These are phyloP conservation scores for Aspergillus brasiliensis DNA, from an alignment of 2,329 filamentous ascomycete genomes.

Conservation along the genomic window DNA sequence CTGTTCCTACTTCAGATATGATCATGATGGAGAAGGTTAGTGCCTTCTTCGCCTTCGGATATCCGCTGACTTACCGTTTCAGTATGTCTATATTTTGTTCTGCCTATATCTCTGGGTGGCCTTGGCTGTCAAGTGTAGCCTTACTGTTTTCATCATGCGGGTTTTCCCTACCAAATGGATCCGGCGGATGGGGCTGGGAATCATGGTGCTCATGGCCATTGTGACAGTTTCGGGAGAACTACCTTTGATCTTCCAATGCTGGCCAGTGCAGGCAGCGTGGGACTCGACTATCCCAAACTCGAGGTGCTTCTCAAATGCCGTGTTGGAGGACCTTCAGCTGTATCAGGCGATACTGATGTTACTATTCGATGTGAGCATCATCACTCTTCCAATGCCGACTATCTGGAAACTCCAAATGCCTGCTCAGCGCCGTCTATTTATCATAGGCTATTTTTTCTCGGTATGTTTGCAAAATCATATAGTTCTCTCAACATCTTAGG, in stretches of 20 bases:
- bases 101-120: not conserved
- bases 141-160: not conserved
- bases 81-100: not conserved
- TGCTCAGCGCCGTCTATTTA: not conserved
- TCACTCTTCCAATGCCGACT: not conserved
- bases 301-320: not conserved
- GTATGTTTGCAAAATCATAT: no score
- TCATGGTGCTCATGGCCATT: not conserved
- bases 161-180: not conserved
- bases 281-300: not conserved
- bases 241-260: not conserved
- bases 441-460: not conserved
- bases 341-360: constrained; percentile 4
- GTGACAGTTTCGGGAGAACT: not conserved
- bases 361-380: not conserved
- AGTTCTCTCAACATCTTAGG: not conserved
- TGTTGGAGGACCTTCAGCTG: not conserved
- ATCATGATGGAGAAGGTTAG: not conserved
- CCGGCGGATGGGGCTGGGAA: not conserved
- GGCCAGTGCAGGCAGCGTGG: not conserved
- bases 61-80: not conserved
- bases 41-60: not conserved
- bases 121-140: not conserved
- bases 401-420: constrained; percentile 2
- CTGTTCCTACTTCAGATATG: not conserved